These are phyloP conservation scores for Trypanosoma cruzi DNA, from an alignment of 208 protist genomes.

Conservation along the genomic window DNA sequence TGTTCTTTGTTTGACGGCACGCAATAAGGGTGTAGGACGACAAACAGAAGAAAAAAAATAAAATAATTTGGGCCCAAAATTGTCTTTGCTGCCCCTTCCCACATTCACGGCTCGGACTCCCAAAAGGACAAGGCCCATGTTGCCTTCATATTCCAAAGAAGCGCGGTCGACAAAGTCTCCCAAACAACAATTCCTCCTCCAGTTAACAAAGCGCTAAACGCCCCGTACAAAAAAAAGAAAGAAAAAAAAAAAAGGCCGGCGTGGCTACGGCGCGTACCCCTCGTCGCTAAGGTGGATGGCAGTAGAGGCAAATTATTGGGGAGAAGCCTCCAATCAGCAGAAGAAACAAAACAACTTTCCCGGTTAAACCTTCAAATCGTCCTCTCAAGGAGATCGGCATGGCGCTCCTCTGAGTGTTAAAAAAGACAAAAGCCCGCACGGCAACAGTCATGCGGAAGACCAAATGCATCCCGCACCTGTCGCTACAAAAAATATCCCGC, in stretches of 20 bases:
- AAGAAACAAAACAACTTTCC: not conserved
- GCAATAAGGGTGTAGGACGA: not conserved
- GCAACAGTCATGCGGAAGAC: constrained; percentile 18
- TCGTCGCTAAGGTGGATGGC: too few species aligned
- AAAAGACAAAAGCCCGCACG: constrained; percentile 17
- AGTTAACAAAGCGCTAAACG: not conserved
- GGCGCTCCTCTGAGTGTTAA: not conserved
- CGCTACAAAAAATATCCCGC: not conserved
- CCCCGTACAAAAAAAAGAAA: not conserved
- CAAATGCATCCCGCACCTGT: constrained; percentile 22
- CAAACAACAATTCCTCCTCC: not conserved
- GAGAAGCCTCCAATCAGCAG: too few species aligned
- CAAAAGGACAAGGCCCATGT: not conserved
- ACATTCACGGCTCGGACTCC: not conserved
- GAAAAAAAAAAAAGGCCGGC: too few species aligned
- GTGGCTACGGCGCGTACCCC: too few species aligned
- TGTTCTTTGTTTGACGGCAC: not conserved
- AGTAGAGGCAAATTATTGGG: too few species aligned
- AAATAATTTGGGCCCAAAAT: not conserved
- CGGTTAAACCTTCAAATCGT: not conserved
- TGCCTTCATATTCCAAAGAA: too few species aligned
- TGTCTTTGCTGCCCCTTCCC: not conserved
- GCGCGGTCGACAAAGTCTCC: not conserved
- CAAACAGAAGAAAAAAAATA: not conserved
- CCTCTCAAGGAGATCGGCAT: constrained; percentile 15